Conservation (phyloP, 345 rosid genomes). For the Tarenaya hassleriana region DNA sequence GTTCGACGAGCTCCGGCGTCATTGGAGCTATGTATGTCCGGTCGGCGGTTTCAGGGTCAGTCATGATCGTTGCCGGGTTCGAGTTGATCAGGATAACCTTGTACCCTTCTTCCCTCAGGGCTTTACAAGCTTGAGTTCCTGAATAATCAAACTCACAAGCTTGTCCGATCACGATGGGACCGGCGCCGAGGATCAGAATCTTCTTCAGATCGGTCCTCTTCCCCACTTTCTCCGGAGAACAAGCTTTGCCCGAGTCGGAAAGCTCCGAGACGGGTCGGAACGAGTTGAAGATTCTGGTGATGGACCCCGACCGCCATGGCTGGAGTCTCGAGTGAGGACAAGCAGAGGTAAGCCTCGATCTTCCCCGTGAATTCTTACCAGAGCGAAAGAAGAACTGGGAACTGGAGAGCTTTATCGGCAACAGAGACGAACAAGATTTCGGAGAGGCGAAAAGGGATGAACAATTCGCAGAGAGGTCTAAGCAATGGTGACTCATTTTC, state of each 20-base stretch:
- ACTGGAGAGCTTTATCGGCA: slow-evolving; percentile 15
- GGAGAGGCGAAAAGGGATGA: slow-evolving; percentile 27
- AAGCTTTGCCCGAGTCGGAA: slow-evolving; percentile 11
- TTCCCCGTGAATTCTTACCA: slow-evolving; percentile 14
- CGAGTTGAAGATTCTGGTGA: slow-evolving; percentile 12
- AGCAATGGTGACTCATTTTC: slow-evolving; percentile 32
- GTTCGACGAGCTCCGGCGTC: slow-evolving; percentile 86
- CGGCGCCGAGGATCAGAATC: slow-evolving; percentile 91
- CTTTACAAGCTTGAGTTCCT: slow-evolving; percentile 95
- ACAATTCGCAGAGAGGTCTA: slow-evolving; percentile 27
- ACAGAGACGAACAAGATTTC: slow-evolving; percentile 19
- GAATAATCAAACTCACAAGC: slow-evolving; percentile 99
- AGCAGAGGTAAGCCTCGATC: slow-evolving; percentile 4
- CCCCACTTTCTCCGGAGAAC: slow-evolving; percentile 25
- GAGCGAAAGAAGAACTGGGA: slow-evolving; percentile 24
- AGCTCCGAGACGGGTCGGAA: slow-evolving; percentile 15
- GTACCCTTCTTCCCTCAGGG: slow-evolving; percentile 83
- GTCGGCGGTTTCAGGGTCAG: slow-evolving; percentile 88
- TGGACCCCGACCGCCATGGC: slow-evolving; percentile 27
- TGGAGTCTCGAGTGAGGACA: slow-evolving; percentile 14
- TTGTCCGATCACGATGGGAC: slow-evolving; percentile 96
- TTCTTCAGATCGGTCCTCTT: slow-evolving; percentile 83
- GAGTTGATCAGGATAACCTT: slow-evolving; percentile 82
- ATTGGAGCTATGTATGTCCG: slow-evolving; percentile 82
- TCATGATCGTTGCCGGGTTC: slow-evolving; percentile 98